A percentile compares a stretch with the other conserved stretches of the same genome.
Conservation (phyloP, 2,329 filamentous ascomycete genomes). For the Cyanodermella asteris region DNA sequence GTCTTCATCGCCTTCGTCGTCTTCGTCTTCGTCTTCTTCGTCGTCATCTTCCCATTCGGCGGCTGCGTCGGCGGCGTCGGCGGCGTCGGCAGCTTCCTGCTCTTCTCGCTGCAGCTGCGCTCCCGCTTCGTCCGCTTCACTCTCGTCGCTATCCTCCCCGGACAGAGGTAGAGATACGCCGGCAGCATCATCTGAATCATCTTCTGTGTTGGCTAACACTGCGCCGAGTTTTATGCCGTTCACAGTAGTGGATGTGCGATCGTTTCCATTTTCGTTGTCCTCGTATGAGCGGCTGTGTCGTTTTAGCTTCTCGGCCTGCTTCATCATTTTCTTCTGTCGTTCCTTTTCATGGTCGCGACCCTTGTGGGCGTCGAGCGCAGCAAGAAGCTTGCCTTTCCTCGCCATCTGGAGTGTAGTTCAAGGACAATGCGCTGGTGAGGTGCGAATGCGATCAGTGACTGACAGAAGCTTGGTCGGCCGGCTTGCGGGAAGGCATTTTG, state of each 20-base stretch:
- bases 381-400: slow-evolving; percentile 35
- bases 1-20: slow-evolving; percentile 61
- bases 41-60: slow-evolving; percentile 17
- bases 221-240: slow-evolving; percentile 7
- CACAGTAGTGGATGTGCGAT: neutral
- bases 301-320: slow-evolving; percentile 25
- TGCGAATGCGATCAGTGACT: neutral
- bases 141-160: slow-evolving; percentile 12
- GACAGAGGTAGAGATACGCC: too few relatives aligned
- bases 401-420: slow-evolving; percentile 17
- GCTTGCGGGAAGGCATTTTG: too few relatives aligned
- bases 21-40: slow-evolving; percentile 35
- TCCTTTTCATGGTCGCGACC: slow-evolving; percentile 52
- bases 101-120: slow-evolving; percentile 14
- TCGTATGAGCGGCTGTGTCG: too few relatives aligned
- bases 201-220: too few relatives aligned
- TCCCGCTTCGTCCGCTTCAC: slow-evolving; percentile 6
- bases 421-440: neutral
- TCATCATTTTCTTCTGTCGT: slow-evolving; percentile 47
- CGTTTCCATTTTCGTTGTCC: slow-evolving; percentile 8
- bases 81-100: slow-evolving; percentile 8
- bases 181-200: too few relatives aligned
- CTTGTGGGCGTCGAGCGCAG: slow-evolving; percentile 34
- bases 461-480: too few relatives aligned
- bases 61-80: slow-evolving; percentile 13